Evolutionary conservation across 2,329 filamentous ascomycete genomes (phyloP).

Genomic region (Fusarium guadeloupense): DNA sequence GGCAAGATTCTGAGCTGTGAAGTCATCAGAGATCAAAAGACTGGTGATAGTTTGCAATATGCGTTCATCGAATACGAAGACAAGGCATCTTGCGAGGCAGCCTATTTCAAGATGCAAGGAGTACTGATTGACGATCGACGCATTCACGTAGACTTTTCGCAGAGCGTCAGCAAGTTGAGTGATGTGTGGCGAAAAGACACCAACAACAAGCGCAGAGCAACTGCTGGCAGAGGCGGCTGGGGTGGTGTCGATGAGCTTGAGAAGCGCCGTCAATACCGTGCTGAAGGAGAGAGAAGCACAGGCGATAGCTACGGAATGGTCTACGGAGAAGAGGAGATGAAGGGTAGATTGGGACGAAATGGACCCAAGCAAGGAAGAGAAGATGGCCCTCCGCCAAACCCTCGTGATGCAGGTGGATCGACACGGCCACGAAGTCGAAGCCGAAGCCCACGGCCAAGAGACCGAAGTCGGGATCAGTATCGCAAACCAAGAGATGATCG

Average conservation of each 20-base stretch:
- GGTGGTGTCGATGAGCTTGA: slow-evolving; percentile 89
- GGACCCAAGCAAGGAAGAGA: slow-evolving; percentile 42
- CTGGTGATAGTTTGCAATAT: slow-evolving; percentile 94
- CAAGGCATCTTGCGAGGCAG: slow-evolving; percentile 90
- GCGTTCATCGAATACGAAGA: slow-evolving; percentile 97
- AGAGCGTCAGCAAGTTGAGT: slow-evolving; percentile 88
- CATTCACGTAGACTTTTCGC: slow-evolving; percentile 98
- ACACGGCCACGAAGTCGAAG: slow-evolving; percentile 28
- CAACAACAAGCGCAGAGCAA: slow-evolving; percentile 77
- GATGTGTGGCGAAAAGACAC: slow-evolving; percentile 89
- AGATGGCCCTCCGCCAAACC: slow-evolving; percentile 15
- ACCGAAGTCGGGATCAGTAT: slow-evolving; percentile 42
- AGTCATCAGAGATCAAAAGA: slow-evolving; percentile 92
- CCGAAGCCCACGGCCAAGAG: slow-evolving; percentile 29
- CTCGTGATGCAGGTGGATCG: slow-evolving; percentile 15
- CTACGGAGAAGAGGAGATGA: slow-evolving; percentile 77
- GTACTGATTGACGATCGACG: slow-evolving; percentile 96
- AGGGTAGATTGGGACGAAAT: slow-evolving; percentile 57
- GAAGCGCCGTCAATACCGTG: slow-evolving; percentile 88
- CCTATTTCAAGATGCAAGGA: slow-evolving; percentile 99
- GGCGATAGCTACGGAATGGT: slow-evolving; percentile 77
- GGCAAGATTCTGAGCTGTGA: slow-evolving; percentile 95
- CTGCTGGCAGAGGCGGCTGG: slow-evolving; percentile 76
- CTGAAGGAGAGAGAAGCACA: slow-evolving; percentile 61
- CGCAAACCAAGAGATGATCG: slow-evolving; percentile 40